phyloP scores from a whole-genome alignment of 768 basidiomycete genomes.

The Mycena vulgaris region DNA sequence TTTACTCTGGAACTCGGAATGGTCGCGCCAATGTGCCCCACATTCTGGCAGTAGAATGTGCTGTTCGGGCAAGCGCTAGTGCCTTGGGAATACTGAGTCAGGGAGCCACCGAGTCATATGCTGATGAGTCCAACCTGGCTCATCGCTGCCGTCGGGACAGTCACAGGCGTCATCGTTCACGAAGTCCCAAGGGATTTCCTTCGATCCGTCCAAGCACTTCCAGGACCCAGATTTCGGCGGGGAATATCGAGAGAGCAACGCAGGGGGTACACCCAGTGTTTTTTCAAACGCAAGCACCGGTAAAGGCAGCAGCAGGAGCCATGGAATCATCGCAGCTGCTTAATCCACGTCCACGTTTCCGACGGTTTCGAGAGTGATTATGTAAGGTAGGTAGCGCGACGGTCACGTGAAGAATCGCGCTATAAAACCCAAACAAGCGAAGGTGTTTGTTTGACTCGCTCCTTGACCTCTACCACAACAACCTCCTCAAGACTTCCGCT shows the following conservation, averaged over 20 bases:
- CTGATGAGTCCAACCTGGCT: slow-evolving; percentile 74
- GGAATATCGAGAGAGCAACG: slow-evolving; percentile 69
- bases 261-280: slow-evolving; percentile 72
- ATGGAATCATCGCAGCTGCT: slow-evolving; percentile 36
- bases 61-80: slow-evolving; percentile 87
- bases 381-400: background rate
- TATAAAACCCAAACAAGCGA: too few species aligned
- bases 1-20: slow-evolving; percentile 89
- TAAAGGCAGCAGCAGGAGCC: slow-evolving; percentile 62
- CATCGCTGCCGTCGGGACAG: slow-evolving; percentile 95
- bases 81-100: slow-evolving; percentile 59
- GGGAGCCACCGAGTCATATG: slow-evolving; percentile 22
- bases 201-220: slow-evolving; percentile 87
- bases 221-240: slow-evolving; percentile 71
- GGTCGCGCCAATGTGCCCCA: slow-evolving; percentile 86
- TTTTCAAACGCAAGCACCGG: slow-evolving; percentile 63
- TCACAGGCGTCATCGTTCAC: slow-evolving; percentile 98
- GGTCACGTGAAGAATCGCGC: slow-evolving; percentile 12
- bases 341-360: background rate
- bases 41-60: slow-evolving; percentile 88
- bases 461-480: slow-evolving; percentile 14
- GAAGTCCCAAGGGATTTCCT: slow-evolving; percentile 82
- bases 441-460: slow-evolving; percentile 3
- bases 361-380: background rate
- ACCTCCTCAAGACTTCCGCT: slow-evolving; percentile 13